These are phyloP conservation scores for Pythium monospermum DNA, from an alignment of 352 stramenopile species.

Conservation along the genomic window DNA sequence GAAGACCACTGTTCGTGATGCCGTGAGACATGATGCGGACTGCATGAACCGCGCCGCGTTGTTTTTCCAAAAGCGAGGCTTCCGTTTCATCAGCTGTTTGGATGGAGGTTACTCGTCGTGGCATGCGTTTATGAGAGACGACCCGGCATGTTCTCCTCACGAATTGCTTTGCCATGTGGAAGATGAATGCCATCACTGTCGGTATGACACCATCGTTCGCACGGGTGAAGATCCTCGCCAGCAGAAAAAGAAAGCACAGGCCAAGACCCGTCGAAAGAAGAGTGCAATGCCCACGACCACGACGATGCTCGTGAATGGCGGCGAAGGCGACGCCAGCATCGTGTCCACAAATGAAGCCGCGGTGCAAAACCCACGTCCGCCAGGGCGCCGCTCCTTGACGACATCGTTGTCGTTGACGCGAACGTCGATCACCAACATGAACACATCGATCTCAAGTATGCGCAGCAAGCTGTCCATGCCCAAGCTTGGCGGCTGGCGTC, in stretches of 20 bases:
- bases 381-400: slow-evolving; percentile 33
- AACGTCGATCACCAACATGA: slow-evolving; percentile 19
- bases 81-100: slow-evolving; percentile 74
- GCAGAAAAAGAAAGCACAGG: slow-evolving; percentile 34
- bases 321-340: slow-evolving; percentile 64
- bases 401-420: slow-evolving; percentile 54
- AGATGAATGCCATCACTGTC: slow-evolving; percentile 71
- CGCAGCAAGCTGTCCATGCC: slow-evolving; percentile 41
- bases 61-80: slow-evolving; percentile 80
- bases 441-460: slow-evolving; percentile 22
- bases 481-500: slow-evolving; percentile 52
- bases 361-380: slow-evolving; percentile 16
- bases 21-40: slow-evolving; percentile 59
- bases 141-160: slow-evolving; percentile 40
- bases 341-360: slow-evolving; percentile 46
- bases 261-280: slow-evolving; percentile 49
- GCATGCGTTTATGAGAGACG: slow-evolving; percentile 82
- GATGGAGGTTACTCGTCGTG: slow-evolving; percentile 77
- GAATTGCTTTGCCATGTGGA: slow-evolving; percentile 69
- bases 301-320: slow-evolving; percentile 64
- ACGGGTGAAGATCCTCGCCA: slow-evolving; percentile 66
- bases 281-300: slow-evolving; percentile 63
- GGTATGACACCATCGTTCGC: slow-evolving; percentile 65
- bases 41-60: slow-evolving; percentile 70
- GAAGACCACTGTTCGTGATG: slow-evolving; percentile 72